Evolutionary conservation across 2,329 filamentous ascomycete species (phyloP).

Genomic region (Arthrobotrys entomopaga): DNA sequence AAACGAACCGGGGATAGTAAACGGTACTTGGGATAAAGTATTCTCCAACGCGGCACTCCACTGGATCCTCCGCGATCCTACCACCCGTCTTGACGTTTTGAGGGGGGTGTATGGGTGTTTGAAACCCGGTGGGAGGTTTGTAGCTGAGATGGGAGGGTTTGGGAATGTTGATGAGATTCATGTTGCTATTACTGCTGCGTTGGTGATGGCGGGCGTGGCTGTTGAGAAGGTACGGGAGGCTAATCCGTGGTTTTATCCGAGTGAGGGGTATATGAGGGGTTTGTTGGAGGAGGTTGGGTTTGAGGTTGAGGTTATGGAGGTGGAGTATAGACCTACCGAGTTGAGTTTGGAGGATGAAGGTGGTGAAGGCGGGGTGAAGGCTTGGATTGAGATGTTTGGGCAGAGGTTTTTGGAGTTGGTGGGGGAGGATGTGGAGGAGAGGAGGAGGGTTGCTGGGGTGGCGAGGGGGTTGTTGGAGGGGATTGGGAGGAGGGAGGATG

Average conservation of each 20-base stretch:
- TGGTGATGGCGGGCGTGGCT: conserved; percentile 47
- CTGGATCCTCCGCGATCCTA: conserved; percentile 61
- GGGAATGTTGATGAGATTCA: conserved; percentile 57
- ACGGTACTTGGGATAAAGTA: conserved; percentile 61
- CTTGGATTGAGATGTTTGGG: conserved; percentile 58
- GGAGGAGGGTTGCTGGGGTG: conserved; percentile 40
- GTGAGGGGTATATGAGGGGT: conserved; percentile 31
- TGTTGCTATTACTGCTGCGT: conserved; percentile 52
- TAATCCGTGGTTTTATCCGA: conserved; percentile 57
- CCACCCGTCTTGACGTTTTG: conserved; percentile 12
- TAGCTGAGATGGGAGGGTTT: conserved; percentile 57
- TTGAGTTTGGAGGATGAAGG: conserved; percentile 46
- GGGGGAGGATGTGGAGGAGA: conserved; percentile 25
- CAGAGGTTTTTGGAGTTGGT: conserved; percentile 56
- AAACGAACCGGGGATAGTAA: conserved; percentile 12
- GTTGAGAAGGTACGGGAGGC: conserved; percentile 22
- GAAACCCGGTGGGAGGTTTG: conserved; percentile 53
- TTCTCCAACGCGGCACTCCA: conserved; percentile 64
- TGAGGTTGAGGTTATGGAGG: conserved; percentile 55
- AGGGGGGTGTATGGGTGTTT: conserved; percentile 25
- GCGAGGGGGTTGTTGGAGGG: conserved; percentile 55
- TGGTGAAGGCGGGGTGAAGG: conserved; percentile 55
- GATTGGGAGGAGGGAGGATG: conserved; percentile 55
- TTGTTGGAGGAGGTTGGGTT: conserved; percentile 56
- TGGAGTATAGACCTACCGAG: conserved; percentile 56